These are phyloP conservation scores for Clarkia xantiana DNA, from an alignment of 345 rosid genomes.

Conservation along the genomic window DNA sequence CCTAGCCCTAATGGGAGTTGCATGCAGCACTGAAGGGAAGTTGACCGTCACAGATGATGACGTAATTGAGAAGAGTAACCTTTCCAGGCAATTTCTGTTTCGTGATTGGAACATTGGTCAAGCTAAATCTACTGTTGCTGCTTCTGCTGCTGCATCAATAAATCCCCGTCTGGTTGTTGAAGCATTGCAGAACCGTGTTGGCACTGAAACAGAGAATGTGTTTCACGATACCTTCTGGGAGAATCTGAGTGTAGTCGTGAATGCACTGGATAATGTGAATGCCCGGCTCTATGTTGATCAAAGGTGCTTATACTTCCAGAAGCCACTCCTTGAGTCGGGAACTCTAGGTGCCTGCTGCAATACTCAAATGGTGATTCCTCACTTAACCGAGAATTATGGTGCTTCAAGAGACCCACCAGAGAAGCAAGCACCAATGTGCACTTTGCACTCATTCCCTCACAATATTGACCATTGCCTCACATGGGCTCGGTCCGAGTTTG, in stretches of 20 bases:
- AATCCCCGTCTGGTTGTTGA: slow-evolving; percentile 63
- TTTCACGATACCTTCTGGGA: slow-evolving; percentile 91
- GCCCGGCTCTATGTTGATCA: slow-evolving; percentile 96
- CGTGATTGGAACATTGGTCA: slow-evolving; percentile 99
- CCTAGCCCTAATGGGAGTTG: slow-evolving; percentile 89
- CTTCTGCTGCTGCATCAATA: slow-evolving; percentile 72
- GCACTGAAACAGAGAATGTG: slow-evolving; percentile 88
- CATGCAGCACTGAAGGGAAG: slow-evolving; percentile 72
- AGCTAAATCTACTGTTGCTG: slow-evolving; percentile 98
- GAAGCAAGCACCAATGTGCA: slow-evolving; percentile 99
- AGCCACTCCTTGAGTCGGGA: slow-evolving; percentile 98
- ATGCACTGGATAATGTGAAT: slow-evolving; percentile 92
- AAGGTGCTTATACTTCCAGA: slow-evolving; percentile 95
- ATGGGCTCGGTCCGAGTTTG: slow-evolving; percentile 99
- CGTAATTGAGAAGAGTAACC: slow-evolving; percentile 97
- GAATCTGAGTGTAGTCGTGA: slow-evolving; percentile 61
- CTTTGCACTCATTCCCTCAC: slow-evolving; percentile 98
- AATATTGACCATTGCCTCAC: slow-evolving; percentile 97
- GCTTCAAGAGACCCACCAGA: slow-evolving; percentile 99
- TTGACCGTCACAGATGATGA: slow-evolving; percentile 97
- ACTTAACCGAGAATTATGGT: slow-evolving; percentile 93
- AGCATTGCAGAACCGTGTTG: slow-evolving; percentile 90
- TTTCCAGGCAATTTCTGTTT: slow-evolving; percentile 94
- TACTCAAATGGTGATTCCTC: slow-evolving; percentile 98
- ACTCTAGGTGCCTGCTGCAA: slow-evolving; percentile 97